Percentiles rank a stretch among this genome's conserved stretches.
These are phyloP conservation scores for Drosera spatulata DNA, from an alignment of 179 eudicot species.

Conservation along the genomic window DNA sequence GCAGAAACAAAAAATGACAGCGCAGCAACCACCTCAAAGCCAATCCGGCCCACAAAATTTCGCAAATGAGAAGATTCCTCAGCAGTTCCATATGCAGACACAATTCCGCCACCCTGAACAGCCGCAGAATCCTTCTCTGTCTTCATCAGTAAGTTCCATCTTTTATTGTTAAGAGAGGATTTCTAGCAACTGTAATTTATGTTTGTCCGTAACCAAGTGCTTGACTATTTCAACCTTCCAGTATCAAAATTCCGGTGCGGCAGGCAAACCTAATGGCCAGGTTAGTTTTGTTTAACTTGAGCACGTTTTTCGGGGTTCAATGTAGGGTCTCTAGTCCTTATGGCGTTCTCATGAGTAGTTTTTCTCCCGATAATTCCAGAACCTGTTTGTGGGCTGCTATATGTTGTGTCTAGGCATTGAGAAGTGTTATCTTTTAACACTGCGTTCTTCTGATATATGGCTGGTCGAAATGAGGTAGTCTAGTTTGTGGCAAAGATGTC, in stretches of 20 bases:
- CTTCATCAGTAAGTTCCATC: constrained; percentile 35
- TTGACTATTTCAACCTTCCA: constrained; percentile 16
- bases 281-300: constrained; percentile 16
- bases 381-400: too few species aligned
- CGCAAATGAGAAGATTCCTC: constrained; percentile 37
- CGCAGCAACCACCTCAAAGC: constrained; percentile 33
- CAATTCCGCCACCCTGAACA: constrained; percentile 37
- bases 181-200: too few species aligned
- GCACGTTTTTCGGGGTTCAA: not conserved
- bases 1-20: constrained; percentile 37
- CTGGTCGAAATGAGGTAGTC: too few species aligned
- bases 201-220: too few species aligned
- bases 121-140: constrained; percentile 39
- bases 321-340: not conserved
- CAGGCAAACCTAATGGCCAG: constrained; percentile 43
- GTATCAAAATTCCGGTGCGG: constrained; percentile 54
- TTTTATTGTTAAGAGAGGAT: not conserved
- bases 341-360: not conserved
- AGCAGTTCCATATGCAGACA: constrained; percentile 27
- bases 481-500: too few species aligned
- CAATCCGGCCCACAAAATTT: constrained; percentile 37
- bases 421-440: too few species aligned
- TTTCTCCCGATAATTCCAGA: not conserved
- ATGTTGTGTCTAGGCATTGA: too few species aligned
- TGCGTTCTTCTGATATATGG: too few species aligned